Conservation (phyloP, 257 asterid genomes). For the Misopates orontium region DNA sequence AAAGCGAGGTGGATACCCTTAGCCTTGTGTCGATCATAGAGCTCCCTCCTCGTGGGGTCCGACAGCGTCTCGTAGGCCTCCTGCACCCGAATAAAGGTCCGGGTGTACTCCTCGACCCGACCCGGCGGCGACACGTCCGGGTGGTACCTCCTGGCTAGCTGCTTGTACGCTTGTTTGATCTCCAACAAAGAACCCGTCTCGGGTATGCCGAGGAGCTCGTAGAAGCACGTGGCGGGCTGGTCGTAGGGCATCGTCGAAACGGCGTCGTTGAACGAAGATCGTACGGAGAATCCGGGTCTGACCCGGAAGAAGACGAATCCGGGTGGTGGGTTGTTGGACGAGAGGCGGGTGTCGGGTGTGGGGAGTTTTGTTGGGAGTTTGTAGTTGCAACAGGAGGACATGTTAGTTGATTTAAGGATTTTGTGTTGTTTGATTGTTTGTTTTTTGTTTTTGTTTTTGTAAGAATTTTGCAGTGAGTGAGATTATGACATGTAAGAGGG, state of each 20-base stretch:
- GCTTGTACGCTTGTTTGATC: slow-evolving; percentile 86
- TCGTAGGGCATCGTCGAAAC: slow-evolving; percentile 21
- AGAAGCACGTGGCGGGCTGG: slow-evolving; percentile 37
- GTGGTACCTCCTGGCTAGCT: slow-evolving; percentile 81
- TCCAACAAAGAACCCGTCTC: slow-evolving; percentile 56
- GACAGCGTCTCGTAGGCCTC: slow-evolving; percentile 90
- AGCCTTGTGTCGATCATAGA: slow-evolving; percentile 59
- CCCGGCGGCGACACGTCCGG: slow-evolving; percentile 95
- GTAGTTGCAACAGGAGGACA: background rate
- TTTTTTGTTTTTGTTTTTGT: background rate
- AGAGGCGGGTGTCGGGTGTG: slow-evolving; percentile 19
- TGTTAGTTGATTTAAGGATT: too few relatives aligned
- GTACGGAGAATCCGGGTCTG: slow-evolving; percentile 19
- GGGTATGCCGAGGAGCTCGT: slow-evolving; percentile 77
- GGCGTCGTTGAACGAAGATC: slow-evolving; percentile 28
- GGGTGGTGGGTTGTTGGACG: slow-evolving; percentile 28
- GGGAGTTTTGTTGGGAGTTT: slow-evolving; percentile 22
- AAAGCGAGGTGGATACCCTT: slow-evolving; percentile 58
- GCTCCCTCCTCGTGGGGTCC: slow-evolving; percentile 60
- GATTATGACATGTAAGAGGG: background rate
- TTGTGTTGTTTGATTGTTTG: too few relatives aligned
- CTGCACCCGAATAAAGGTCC: slow-evolving; percentile 67
- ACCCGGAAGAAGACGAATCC: slow-evolving; percentile 29
- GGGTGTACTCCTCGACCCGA: slow-evolving; percentile 69
- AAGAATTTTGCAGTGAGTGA: background rate